Evolutionary conservation across 495 filamentous ascomycete genomes (phyloP), one percentile per base, ranked within the genome.

Genomic region (Penicillium coprophilum): DNA sequence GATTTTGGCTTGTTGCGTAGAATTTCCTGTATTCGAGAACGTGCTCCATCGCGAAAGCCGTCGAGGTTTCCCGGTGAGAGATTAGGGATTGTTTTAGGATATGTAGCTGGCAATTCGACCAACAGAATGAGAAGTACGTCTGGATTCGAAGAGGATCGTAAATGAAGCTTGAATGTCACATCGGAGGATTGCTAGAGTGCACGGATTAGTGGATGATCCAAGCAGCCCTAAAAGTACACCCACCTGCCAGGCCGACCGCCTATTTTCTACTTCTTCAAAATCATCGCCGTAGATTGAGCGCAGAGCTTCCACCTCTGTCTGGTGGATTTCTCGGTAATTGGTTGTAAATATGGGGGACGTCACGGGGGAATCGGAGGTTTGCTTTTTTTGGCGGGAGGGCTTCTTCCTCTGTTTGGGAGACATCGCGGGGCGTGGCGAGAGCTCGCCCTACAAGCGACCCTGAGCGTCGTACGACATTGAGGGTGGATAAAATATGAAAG

Each of bases 211-310:
- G 31, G 13, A 31, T 21, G 30, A 27, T 17, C 47, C 23, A 51
- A 56, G 34, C 36, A 44, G 39, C 40, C 30, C 56, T 13, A 27
- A 41, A 30, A 34, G 20, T 19, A 31, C 21, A 73, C 77, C 46
- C 75, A 91, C 88, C 78, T 96, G 90, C 94, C 94, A 98, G 38
- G 92, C 92, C 41, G 84, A 85, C 41, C 82, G 82, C 64, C 86
- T 84, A 27, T 82, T 74, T 58, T 85, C 82, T 53, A 92, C 84
- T 58, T 90, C 82, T 61, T 85, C 74, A 66, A 88, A 97, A 65
- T 97, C 94, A 46, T 97, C 92, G 64, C 87, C 88, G 65, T 94
- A 98, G 39, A 98, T 96, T 6, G 95, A 90, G 52, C 87, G 79
- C 46, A 98, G 77, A 12, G 85, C 94, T 71, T 95, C 86, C 32